Base-by-base conservation (phyloP, 108 stramenopile species). In the Conticribra weissflogii region DNA sequence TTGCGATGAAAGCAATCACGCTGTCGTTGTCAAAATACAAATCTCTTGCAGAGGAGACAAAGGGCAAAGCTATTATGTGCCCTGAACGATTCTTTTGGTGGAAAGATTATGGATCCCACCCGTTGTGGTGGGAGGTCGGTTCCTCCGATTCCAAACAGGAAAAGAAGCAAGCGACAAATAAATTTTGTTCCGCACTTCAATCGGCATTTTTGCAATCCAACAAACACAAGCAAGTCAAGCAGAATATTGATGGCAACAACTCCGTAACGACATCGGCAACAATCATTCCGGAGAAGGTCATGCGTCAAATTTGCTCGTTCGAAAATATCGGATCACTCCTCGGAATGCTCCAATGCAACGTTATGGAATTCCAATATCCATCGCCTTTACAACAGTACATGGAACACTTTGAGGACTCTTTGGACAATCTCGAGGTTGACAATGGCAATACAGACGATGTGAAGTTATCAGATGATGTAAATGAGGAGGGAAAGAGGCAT, bases 331-430 rank as follows among this genome's bases (percentile, higher is more conserved):
- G 59, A 9, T 25, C 33, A 29, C 47, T 76, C 7, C 21, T 76
- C 29, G 74, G 74, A 3, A 69, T 76, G 74, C 48, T 76, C 15
- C 74, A 76, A 44, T 69, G 74, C 48, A 69, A 76, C 22, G 74
- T 68, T 1, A 69, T 76, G 74, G 50, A 76, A 31, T 53, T 54
- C 30, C 24, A 32, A 34, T 76, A 50, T 41, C 74, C 57, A 12
- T 68, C 68, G 2, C 74, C 74, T 3, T 16, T 32, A 3, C 30
- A 29, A 62, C 74, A 76, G 32, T 76, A 45, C 22, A 1, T 45
- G n/a, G 48, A 51, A 31, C 61, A 63, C 23, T 16, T 50, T 9
- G 24, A 66, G 12, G 31, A 54, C 9, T 8, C 30, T 31, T 1
- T 63, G 62, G n/a, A n/a, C n/a, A n/a, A n/a, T n/a, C 29, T 27